Base-by-base conservation (phyloP, 2,329 filamentous ascomycete species). In the Esteya vermicola region DNA sequence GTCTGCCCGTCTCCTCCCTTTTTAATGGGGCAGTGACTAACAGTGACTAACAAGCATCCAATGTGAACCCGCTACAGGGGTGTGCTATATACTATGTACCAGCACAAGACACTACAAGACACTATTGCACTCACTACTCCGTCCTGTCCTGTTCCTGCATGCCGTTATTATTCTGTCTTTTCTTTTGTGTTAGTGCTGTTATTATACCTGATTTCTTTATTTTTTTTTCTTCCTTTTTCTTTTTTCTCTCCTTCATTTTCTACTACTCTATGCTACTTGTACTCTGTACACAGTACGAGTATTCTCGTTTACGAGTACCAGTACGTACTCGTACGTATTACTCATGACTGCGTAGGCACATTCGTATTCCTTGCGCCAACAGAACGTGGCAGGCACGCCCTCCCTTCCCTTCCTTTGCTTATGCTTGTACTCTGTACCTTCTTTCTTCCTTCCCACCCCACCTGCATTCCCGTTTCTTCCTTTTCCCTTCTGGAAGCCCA, bases 401-500 rank as follows among this genome's bases (percentile, higher is more conserved):
- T 32, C 28, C 25, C 33, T 25, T 19, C 31, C n/a, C n/a, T 20
- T 16, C 33, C 28, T 26, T 28, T 23, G 19, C 27, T 33, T 33
- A 21, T 30, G 18, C 23, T 33, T 35, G 33, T 28, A 23, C 33
- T 40, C 37, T n/a, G n/a, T n/a, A n/a, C n/a, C 35, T 33, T 30
- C 33, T 25, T 19, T 36, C n/a, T 20, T 20, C 16, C 33, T 25
- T 26, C 32, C 27, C 23, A 21, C 37, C 37, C 28, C 34, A 22
- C 23, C 28, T 35, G 33, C 32, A 23, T 30, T 40, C 37, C 35
- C 44, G 34, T 34, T 39, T 39, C 39, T 46, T 46, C 44, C 42
- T 43, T 44, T 20, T 33, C 35, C 44, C 43, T 47, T 47, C 45
- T 47, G 41, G 45, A 47, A 45, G 43, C 42, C n/a, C 26, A 22